Percentiles rank a stretch among this genome's conserved stretches.
phyloP scores from a whole-genome alignment of 768 basidiomycete genomes.

The Pisolithus microcarpus region DNA sequence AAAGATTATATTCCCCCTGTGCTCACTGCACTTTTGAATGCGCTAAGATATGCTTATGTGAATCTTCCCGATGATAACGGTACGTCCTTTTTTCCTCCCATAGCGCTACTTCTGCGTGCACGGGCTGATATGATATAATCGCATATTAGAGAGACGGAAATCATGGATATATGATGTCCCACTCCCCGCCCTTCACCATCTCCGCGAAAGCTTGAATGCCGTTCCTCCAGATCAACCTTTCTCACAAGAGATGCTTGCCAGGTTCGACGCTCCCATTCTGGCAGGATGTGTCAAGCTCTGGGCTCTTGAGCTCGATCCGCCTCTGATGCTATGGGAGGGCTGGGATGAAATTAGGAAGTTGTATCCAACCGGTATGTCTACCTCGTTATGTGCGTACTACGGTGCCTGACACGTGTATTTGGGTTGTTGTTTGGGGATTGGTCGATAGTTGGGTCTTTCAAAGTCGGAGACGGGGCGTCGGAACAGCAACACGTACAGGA shows the following conservation, averaged over 20 bases:
- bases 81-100: slow-evolving; percentile 26
- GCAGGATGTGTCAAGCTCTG: slow-evolving; percentile 84
- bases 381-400: background rate
- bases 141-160: slow-evolving; percentile 67
- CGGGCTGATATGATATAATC: slow-evolving; percentile 1
- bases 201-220: slow-evolving; percentile 78
- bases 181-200: slow-evolving; percentile 71
- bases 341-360: slow-evolving; percentile 88
- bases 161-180: slow-evolving; percentile 96
- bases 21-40: slow-evolving; percentile 56
- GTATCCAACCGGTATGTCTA: slow-evolving; percentile 58
- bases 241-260: slow-evolving; percentile 49
- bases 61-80: slow-evolving; percentile 57
- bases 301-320: slow-evolving; percentile 86
- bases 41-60: slow-evolving; percentile 55
- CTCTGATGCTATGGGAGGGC: slow-evolving; percentile 75
- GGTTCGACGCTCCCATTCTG: slow-evolving; percentile 81
- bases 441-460: slow-evolving; percentile 45
- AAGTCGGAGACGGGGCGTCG: slow-evolving; percentile 44
- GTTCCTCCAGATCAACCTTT: slow-evolving; percentile 45
- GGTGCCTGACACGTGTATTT: background rate
- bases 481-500: slow-evolving; percentile 59
- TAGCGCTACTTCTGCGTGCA: background rate
- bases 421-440: too few species aligned
- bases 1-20: slow-evolving; percentile 68